Evolutionary conservation across 805 yeast genomes (phyloP), one percentile per base, ranked within the genome.

Genomic region (Candida sonorensis): DNA sequence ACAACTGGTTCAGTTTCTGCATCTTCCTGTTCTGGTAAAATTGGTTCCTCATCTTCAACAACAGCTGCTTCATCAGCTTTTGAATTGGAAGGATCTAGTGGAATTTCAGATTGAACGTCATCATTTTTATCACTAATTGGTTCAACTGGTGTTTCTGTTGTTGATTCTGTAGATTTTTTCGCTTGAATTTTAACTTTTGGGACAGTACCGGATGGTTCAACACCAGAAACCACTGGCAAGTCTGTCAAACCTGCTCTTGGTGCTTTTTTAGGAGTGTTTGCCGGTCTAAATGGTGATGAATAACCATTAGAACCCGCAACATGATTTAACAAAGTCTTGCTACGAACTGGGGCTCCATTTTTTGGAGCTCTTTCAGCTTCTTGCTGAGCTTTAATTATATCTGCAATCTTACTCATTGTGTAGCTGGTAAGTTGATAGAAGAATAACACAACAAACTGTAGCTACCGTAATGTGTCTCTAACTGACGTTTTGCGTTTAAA

Each of bases 271-370:
- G 33, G 33, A 16, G 30, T 31, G 6, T 27, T 22, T 4, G 16
- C 26, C 7, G 38, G 39, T 37, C 58, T 48, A 40, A 53, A 53
- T 2, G 58, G 58, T n/a, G 58, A 53, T 6, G 49, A 45, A 55
- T 55, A 53, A 3, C 25, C 21, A 18, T 37, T 37, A n/a, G 42
- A 11, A 14, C 37, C 41, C 26, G 36, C 25, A n/a, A n/a, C n/a
- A n/a, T 45, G 41, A 23, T 40, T 38, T 38, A 46, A 32, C 36
- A 45, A 50, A 10, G 49, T 42, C 17, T 37, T 36, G 15, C 29
- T 35, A 16, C 32, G 30, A 20, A 27, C 32, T 19, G 43, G 33
- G 30, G 28, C 29, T n/a, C n/a, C n/a, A n/a, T n/a, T n/a, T n/a
- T n/a, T n/a, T n/a, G n/a, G n/a, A n/a, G n/a, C n/a, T n/a, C n/a